Evolutionary conservation across 1,139 yeast species (phyloP).

Genomic region (Yamadazyma spencermartinsiae): DNA sequence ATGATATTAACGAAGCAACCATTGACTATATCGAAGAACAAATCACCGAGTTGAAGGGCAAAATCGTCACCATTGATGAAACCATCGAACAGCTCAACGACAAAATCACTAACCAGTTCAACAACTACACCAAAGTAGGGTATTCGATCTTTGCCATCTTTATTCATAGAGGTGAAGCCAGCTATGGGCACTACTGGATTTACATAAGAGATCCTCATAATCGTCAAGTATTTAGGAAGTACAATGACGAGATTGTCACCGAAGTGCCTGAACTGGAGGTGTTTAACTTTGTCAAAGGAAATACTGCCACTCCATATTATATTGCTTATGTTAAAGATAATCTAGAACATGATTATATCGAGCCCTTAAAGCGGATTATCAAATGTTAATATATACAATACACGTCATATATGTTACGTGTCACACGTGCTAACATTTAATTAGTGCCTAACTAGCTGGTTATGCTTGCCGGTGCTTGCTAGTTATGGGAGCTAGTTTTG

Average conservation of each 20-base stretch:
- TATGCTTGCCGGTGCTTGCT: too few species aligned
- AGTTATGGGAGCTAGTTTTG: too few species aligned
- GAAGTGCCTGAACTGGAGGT: conserved; percentile 79
- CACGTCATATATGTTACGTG: too few species aligned
- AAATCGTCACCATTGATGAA: conserved; percentile 17
- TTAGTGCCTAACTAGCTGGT: too few species aligned
- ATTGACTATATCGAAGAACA: conserved; percentile 35
- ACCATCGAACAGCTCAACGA: conserved; percentile 36
- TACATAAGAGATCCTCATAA: conserved; percentile 76
- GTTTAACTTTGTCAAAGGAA: conserved; percentile 66
- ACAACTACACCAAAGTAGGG: conserved; percentile 59
- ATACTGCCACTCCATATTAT: conserved; percentile 92
- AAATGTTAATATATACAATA: conserved; percentile 6
- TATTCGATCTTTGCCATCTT: conserved; percentile 88
- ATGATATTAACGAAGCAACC: conserved; percentile 34
- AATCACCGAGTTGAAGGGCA: conserved; percentile 24
- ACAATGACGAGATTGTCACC: conserved; percentile 87
- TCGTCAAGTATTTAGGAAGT: conserved; percentile 72
- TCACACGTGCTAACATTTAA: too few species aligned
- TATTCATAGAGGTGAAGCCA: conserved; percentile 94
- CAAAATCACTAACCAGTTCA: conserved; percentile 59
- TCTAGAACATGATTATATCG: conserved; percentile 56
- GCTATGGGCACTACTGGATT: conserved; percentile 96
- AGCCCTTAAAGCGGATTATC: conserved; percentile 59
- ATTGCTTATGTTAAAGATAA: conserved; percentile 78